Evolutionary conservation across 352 stramenopile species (phyloP), one percentile per base, ranked within the genome.

Genomic region (Pelagophyceae sp.): DNA sequence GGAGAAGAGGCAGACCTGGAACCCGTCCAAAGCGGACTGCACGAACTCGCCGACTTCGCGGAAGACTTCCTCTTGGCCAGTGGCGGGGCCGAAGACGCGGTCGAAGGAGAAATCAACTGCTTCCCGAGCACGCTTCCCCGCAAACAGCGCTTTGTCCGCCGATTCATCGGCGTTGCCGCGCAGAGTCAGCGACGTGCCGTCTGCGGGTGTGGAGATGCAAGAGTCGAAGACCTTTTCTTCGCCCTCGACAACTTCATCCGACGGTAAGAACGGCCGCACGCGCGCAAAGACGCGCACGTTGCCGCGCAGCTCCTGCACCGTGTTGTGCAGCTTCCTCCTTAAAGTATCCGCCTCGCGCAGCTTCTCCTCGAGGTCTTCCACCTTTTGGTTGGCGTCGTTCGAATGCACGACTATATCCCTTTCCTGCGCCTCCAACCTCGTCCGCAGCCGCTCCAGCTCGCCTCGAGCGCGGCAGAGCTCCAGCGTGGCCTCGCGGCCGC

Each of bases 221-320:
- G 77, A 76, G n/a, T n/a, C n/a, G 29, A 54, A 27, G 29, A 78
- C 65, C 32, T 65, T 70, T 19, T 58, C 61, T 29, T 63, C 67
- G 29, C 77, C 76, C 20, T 76, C 80, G 72, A n/a, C 50, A 35
- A 40, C 37, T 33, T 37, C 89, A 63, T 96, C 91, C 29, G 86
- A 91, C 11, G 86, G 88, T 71, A 96, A 76, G 79, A 97, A 95
- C 19, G 93, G 93, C 71, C 94, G 89, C 80, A 98, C 82, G 0
- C 95, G 87, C 19, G 96, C 94, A 81, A 97, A 97, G 1, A 99
- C 96, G 45, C 97, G 92, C 80, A 99, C 96, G 79, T 99, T 99
- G 58, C 96, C 97, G 32, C 96, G 90, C 33, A 99, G 86, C 80
- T 99, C 96, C 85, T 99, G 94, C 64, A 99, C 97, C n/a, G 90